Evolutionary conservation across 2,329 filamentous ascomycete species (phyloP).

Genomic region (Paraphoma sp.): DNA sequence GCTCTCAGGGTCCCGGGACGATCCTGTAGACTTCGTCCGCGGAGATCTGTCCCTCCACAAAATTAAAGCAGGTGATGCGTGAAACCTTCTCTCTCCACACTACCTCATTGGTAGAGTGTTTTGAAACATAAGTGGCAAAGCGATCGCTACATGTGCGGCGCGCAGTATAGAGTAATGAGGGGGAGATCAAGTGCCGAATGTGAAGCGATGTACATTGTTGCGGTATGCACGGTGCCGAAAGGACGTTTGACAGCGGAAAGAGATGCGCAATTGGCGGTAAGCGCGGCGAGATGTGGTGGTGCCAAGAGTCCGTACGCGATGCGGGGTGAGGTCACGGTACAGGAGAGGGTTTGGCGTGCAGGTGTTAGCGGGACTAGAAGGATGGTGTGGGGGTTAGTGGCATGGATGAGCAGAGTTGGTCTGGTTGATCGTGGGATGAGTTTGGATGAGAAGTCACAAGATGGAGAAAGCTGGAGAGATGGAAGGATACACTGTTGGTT

Average conservation of each 20-base stretch:
- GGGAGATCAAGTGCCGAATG: background rate
- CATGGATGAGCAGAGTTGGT: background rate
- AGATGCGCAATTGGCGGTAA: constrained; percentile 6
- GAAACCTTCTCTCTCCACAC: background rate
- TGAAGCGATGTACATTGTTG: background rate
- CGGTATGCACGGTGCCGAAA: background rate
- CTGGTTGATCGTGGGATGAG: background rate
- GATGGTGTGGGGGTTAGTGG: constrained; percentile 11
- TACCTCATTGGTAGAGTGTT: background rate
- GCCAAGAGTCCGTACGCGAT: constrained; percentile 9
- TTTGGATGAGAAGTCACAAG: background rate
- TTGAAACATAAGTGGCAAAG: background rate
- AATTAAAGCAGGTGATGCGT: background rate
- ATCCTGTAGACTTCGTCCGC: constrained; percentile 8
- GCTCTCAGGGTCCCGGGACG: constrained; percentile 2
- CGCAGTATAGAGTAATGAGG: background rate
- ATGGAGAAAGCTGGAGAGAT: background rate
- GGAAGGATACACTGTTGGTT: constrained; percentile 4
- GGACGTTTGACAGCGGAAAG: background rate
- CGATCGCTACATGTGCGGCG: too few relatives aligned
- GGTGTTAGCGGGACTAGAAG: background rate
- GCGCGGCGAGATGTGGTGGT: constrained; percentile 4
- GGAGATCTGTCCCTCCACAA: background rate
- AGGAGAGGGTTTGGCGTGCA: constrained; percentile 18
- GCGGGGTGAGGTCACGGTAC: constrained; percentile 38